Conservation (phyloP, 2,329 filamentous ascomycete genomes). For the Diplodia intermedia region DNA sequence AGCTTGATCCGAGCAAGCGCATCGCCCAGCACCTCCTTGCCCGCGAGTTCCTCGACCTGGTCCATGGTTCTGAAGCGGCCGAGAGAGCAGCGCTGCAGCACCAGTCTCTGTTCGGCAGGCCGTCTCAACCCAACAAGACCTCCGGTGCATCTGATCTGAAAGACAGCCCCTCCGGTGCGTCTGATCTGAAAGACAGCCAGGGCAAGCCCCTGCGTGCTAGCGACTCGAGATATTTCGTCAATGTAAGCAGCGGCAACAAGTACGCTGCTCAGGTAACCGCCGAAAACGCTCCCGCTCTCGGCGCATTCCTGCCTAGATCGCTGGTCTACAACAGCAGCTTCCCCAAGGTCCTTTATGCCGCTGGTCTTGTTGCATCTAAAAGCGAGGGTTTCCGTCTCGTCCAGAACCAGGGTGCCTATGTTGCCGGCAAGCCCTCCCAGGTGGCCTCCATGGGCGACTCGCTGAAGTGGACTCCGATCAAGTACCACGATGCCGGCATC, state of each 20-base stretch:
- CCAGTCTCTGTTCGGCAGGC: slow-evolving; percentile 52
- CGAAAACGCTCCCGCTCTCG: neutral
- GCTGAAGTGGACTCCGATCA: slow-evolving; percentile 68
- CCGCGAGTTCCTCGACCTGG: slow-evolving; percentile 78
- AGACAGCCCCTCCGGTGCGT: neutral
- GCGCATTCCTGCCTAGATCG: slow-evolving; percentile 64
- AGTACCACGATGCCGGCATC: slow-evolving; percentile 64
- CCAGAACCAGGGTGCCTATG: slow-evolving; percentile 63
- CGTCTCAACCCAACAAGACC: too few species aligned
- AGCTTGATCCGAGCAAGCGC: slow-evolving; percentile 71
- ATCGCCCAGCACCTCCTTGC: slow-evolving; percentile 84
- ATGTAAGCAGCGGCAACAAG: slow-evolving; percentile 43
- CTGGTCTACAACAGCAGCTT: slow-evolving; percentile 64
- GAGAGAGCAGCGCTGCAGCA: slow-evolving; percentile 66
- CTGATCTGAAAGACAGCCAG: neutral
- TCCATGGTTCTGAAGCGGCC: slow-evolving; percentile 74
- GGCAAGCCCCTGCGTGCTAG: neutral
- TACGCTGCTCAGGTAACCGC: slow-evolving; percentile 23
- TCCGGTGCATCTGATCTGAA: neutral
- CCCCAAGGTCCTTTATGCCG: slow-evolving; percentile 64
- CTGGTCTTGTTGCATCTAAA: slow-evolving; percentile 63
- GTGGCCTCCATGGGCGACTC: slow-evolving; percentile 56
- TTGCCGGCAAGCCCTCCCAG: slow-evolving; percentile 60
- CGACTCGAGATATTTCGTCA: slow-evolving; percentile 39
- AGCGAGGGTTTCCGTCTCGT: slow-evolving; percentile 67